A percentile compares a stretch with the other conserved stretches of the same genome.
These are phyloP conservation scores for Aspergillus felis DNA, from an alignment of 2,329 filamentous ascomycete species.

Conservation along the genomic window DNA sequence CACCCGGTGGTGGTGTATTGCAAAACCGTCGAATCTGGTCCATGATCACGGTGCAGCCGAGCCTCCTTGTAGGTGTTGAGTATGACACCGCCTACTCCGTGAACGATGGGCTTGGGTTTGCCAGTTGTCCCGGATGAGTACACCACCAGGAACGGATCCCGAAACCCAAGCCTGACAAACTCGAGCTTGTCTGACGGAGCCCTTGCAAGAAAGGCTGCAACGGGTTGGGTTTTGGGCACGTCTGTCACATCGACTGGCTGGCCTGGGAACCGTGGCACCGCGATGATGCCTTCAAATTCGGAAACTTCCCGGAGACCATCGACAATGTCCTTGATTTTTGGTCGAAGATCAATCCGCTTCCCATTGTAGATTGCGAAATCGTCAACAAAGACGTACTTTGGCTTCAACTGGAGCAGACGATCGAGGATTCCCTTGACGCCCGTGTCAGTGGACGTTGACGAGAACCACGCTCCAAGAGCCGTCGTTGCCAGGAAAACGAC, in stretches of 20 bases:
- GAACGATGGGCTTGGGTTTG: conserved; percentile 80
- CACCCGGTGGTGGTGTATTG: conserved; percentile 72
- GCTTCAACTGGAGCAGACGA: conserved; percentile 68
- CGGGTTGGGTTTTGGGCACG: conserved; percentile 45
- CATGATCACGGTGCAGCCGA: conserved; percentile 48
- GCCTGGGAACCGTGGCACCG: conserved; percentile 60
- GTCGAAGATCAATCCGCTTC: conserved; percentile 65
- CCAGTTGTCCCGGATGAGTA: conserved; percentile 81
- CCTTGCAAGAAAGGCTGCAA: conserved; percentile 39
- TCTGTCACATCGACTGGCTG: conserved; percentile 55
- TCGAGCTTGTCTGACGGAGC: conserved; percentile 35
- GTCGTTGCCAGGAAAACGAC: conserved; percentile 66
- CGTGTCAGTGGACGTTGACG: conserved; percentile 76
- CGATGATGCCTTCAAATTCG: conserved; percentile 62
- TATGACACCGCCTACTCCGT: conserved; percentile 50
- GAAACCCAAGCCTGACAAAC: conserved; percentile 63
- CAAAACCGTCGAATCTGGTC: conserved; percentile 42
- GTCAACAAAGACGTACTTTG: conserved; percentile 79
- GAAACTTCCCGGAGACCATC: conserved; percentile 57
- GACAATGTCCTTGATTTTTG: conserved; percentile 67
- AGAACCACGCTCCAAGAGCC: conserved; percentile 71
- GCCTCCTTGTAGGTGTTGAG: conserved; percentile 56
- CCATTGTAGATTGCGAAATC: conserved; percentile 77
- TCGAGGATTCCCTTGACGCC: conserved; percentile 74
- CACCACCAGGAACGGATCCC: conserved; percentile 72